Evolutionary conservation across 202 grass and related monocot species (phyloP), one percentile per base, ranked within the genome.

Genomic region (Zoysia matrella): DNA sequence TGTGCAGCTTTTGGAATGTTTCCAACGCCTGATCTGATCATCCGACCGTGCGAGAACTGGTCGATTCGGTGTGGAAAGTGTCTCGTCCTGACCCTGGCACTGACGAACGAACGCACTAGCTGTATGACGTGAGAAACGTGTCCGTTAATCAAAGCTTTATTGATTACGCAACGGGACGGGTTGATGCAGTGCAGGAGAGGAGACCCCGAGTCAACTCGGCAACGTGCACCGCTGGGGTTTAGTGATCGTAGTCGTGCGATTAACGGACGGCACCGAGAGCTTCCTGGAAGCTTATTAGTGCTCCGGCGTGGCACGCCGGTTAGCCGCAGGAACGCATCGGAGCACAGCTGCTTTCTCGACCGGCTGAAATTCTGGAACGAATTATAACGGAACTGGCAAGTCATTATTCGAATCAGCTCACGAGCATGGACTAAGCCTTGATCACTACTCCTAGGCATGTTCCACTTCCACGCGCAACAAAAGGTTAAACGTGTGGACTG

Each of bases 181-280:
- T 5, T 46, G 74, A 51, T 3, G 43, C 10, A 8, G 12, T 53
- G 43, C 22, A 13, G 43, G 30, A 47, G 14, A 53, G 75, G 45
- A 61, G 60, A 42, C 76, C 42, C 41, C 48, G 13, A 44, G 75
- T 78, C 63, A 79, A 79, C 50, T 8, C 15, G 8, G 63, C 48
- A 6, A 49, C 46, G 3, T 39, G 68, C 48, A 39, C 52, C 40
- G 15, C 54, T 45, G 52, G 13, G 11, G 18, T 16, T 63, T 63
- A 22, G 15, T 16, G 55, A 15, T 47, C 6, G 14, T n/a, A 30
- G 44, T 4, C 9, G 52, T 16, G 2, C 36, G 10, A 7, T 12
- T 9, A 18, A 11, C 16, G 52, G 3, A 22, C 41, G 4, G 36
- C 54, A 7, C 60, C 2, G 22, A 3, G 53, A 47, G 53, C 7